These are phyloP conservation scores for Evansstolkia leycettana DNA, from an alignment of 495 filamentous ascomycete species.

Conservation along the genomic window DNA sequence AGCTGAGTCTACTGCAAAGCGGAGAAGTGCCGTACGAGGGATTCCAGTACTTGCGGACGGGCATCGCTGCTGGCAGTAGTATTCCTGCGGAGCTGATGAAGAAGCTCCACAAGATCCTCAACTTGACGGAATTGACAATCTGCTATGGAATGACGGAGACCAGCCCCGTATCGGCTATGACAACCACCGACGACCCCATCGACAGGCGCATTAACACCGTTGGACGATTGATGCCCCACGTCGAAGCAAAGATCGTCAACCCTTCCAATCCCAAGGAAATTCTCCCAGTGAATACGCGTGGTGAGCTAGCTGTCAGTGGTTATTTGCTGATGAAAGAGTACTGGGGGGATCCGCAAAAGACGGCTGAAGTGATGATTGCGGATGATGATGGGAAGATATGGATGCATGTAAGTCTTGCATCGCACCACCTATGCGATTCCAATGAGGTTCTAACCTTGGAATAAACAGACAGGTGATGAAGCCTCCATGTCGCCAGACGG, in stretches of 20 bases:
- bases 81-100: slow-evolving; percentile 80
- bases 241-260: slow-evolving; percentile 73
- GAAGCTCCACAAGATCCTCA: slow-evolving; percentile 59
- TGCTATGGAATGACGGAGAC: slow-evolving; percentile 99
- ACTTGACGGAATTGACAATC: slow-evolving; percentile 77
- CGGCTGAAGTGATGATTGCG: slow-evolving; percentile 54
- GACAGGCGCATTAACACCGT: slow-evolving; percentile 68
- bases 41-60: slow-evolving; percentile 65
- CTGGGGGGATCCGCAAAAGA: slow-evolving; percentile 59
- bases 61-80: slow-evolving; percentile 81
- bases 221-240: slow-evolving; percentile 69
- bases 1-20: slow-evolving; percentile 57
- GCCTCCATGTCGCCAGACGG: slow-evolving; percentile 67
- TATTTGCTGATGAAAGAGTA: slow-evolving; percentile 90
- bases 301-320: slow-evolving; percentile 75
- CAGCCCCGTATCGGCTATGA: slow-evolving; percentile 85
- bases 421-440: not conserved
- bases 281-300: slow-evolving; percentile 51
- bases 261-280: slow-evolving; percentile 40
- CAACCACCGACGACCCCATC: slow-evolving; percentile 67
- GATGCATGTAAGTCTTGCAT: slow-evolving; percentile 47
- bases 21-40: slow-evolving; percentile 40
- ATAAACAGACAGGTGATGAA: slow-evolving; percentile 65
- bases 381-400: slow-evolving; percentile 50
- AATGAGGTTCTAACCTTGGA: not conserved